phyloP scores from a whole-genome alignment of 23 red algal genomes.

The Chondrus crispus region DNA sequence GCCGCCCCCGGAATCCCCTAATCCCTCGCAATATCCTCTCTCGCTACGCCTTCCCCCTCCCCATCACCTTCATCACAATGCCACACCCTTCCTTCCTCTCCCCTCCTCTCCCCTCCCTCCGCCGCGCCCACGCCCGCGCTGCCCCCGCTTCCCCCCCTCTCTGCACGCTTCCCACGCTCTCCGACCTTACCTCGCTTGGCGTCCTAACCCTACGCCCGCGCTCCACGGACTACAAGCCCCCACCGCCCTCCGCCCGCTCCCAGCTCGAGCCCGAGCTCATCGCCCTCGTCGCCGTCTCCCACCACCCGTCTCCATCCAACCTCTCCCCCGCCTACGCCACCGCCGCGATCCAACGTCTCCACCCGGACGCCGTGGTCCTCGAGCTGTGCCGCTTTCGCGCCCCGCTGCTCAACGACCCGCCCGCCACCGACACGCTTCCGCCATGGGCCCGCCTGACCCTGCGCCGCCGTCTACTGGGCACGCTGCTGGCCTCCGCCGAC shows the following conservation, averaged over 20 bases:
- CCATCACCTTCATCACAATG: not conserved
- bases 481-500: not conserved
- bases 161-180: not conserved
- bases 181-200: not conserved
- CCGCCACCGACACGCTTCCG: not conserved
- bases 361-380: constrained; percentile 24
- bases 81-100: not conserved
- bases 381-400: constrained; percentile 44
- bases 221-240: not conserved
- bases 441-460: not conserved
- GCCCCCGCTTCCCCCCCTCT: not conserved
- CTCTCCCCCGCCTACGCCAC: not conserved
- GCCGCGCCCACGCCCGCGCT: not conserved
- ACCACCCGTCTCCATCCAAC: not conserved
- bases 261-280: not conserved
- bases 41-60: not conserved
- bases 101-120: not conserved
- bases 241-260: not conserved
- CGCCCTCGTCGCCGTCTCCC: not conserved
- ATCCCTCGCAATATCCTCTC: too few species aligned
- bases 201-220: not conserved
- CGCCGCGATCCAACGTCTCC: not conserved
- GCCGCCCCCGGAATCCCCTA: too few species aligned
- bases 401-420: not conserved
- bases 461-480: not conserved